Evolutionary conservation across 768 basidiomycete genomes (phyloP).

Genomic region (Tricholoma flavovirens): DNA sequence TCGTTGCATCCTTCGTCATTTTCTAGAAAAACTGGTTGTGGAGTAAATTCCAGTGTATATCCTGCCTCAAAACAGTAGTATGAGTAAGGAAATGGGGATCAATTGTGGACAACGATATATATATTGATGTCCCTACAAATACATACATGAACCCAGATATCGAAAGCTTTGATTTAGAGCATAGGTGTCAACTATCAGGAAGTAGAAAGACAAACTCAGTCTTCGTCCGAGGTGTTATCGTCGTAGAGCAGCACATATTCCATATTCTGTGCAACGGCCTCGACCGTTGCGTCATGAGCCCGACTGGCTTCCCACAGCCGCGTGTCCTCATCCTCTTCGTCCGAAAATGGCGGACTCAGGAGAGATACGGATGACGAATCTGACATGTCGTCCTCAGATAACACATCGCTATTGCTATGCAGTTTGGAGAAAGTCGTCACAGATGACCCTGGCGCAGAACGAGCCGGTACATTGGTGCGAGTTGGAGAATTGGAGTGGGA

Average conservation of each 20-base stretch:
- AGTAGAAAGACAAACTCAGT: conserved; percentile 16
- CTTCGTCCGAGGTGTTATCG: conserved; percentile 52
- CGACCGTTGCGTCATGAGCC: conserved; percentile 26
- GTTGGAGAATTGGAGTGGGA: conserved; percentile 9
- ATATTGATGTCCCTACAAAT: not conserved
- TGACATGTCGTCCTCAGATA: conserved; percentile 32
- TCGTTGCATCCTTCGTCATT: no score
- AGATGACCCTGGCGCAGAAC: not conserved
- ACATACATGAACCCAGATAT: not conserved
- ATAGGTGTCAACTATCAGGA: not conserved
- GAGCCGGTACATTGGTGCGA: not conserved
- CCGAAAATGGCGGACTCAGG: conserved; percentile 55
- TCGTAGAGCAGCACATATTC: conserved; percentile 76
- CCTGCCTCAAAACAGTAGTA: no score
- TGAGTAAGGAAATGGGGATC: no score
- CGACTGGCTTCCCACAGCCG: conserved; percentile 57
- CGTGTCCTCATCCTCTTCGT: conserved; percentile 47
- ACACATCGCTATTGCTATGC: conserved; percentile 16
- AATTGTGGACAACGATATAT: not conserved
- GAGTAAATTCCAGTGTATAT: no score
- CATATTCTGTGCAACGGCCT: conserved; percentile 27
- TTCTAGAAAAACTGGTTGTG: no score
- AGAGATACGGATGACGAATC: conserved; percentile 51
- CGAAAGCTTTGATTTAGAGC: no score
- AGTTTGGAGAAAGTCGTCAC: not conserved